These are phyloP conservation scores for Daldinia sp. DNA, from an alignment of 2,329 filamentous ascomycete genomes.

Conservation along the genomic window DNA sequence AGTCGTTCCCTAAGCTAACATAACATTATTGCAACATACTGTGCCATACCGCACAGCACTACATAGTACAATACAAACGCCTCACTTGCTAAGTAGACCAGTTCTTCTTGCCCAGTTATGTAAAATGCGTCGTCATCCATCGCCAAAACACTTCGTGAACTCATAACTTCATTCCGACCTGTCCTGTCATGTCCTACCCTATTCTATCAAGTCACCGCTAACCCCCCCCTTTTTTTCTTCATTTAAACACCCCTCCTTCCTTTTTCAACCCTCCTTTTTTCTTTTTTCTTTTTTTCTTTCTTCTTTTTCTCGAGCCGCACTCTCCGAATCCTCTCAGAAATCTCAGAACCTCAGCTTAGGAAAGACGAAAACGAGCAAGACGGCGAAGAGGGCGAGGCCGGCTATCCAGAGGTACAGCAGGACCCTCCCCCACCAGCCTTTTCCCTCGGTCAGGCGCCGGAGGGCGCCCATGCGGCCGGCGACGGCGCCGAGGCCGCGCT, in stretches of 20 bases:
- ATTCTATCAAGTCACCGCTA: too few relatives aligned
- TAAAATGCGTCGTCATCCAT: constrained; percentile 11
- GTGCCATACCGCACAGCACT: background rate
- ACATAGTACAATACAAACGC: constrained; percentile 12
- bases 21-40: background rate
- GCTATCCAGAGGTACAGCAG: constrained; percentile 87
- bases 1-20: background rate
- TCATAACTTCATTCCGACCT: constrained; percentile 6
- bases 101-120: constrained; percentile 10
- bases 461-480: constrained; percentile 81
- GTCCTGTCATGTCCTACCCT: too few relatives aligned
- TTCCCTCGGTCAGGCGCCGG: constrained; percentile 84
- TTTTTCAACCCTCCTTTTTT: background rate
- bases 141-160: constrained; percentile 18
- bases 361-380: constrained; percentile 85
- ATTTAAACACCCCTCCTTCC: background rate
- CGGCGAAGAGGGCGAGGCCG: constrained; percentile 80
- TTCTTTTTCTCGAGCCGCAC: background rate
- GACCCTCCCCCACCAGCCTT: constrained; percentile 87
- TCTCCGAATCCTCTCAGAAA: too few relatives aligned
- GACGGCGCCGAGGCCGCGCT: constrained; percentile 80
- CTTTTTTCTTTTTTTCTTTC: background rate
- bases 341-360: constrained; percentile 86
- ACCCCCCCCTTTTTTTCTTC: background rate
- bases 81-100: constrained; percentile 20